Conservation (phyloP, 768 basidiomycete species). For the Agrocybe pediades region DNA sequence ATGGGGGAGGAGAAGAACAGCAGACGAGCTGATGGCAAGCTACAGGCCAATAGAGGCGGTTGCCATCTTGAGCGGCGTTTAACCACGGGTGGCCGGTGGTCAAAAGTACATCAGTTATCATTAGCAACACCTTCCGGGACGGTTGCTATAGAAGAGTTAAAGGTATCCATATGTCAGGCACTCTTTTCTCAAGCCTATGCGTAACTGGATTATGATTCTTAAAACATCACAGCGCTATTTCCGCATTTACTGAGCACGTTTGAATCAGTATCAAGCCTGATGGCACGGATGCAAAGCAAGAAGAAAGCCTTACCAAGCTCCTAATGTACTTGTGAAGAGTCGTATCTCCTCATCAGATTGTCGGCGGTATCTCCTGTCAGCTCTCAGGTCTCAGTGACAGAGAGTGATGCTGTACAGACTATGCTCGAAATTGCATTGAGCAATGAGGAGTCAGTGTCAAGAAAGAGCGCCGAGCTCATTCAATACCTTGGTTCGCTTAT, state of each 20-base stretch:
- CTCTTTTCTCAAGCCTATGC: constrained; percentile 2
- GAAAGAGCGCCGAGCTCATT: not conserved
- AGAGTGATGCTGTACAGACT: not conserved
- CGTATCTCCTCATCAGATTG: no score
- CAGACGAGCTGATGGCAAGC: constrained; percentile 7
- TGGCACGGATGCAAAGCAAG: no score
- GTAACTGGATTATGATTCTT: constrained; percentile 8
- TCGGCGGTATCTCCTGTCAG: no score
- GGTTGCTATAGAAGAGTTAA: constrained; percentile 18
- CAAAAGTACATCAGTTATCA: constrained; percentile 2
- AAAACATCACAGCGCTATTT: not conserved
- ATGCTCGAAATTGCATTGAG: not conserved
- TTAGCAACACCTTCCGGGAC: constrained; percentile 10
- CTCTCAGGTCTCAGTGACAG: no score
- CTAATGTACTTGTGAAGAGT: no score
- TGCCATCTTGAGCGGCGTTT: constrained; percentile 11
- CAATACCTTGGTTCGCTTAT: not conserved
- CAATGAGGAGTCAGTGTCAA: not conserved
- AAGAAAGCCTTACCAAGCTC: no score
- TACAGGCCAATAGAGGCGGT: constrained; percentile 9
- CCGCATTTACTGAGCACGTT: not conserved
- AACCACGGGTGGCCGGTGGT: constrained; percentile 10
- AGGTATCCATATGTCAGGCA: constrained; percentile 19
- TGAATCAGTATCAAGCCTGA: no score
- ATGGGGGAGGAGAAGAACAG: constrained; percentile 2